Conservation (phyloP, 2,329 filamentous ascomycete genomes). For the Thelonectria blattea region DNA sequence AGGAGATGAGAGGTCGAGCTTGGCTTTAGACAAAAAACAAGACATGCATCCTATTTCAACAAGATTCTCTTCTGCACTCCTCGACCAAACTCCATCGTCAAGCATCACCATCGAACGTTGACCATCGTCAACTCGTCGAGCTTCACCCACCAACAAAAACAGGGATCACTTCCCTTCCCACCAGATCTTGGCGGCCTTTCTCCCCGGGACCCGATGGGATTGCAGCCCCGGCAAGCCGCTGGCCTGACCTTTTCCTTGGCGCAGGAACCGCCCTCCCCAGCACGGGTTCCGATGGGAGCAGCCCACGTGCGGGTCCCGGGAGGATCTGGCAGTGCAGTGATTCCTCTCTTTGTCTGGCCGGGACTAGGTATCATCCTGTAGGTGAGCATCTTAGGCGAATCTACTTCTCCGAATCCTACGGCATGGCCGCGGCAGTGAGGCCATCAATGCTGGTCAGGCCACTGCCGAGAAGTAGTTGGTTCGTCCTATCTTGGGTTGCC, state of each 20-base stretch:
- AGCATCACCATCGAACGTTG: not conserved
- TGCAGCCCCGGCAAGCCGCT: not conserved
- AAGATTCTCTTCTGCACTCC: not conserved
- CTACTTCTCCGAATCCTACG: not conserved
- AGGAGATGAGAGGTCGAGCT: not conserved
- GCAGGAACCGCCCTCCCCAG: not conserved
- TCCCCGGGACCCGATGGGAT: conserved; percentile 10
- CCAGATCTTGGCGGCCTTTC: not conserved
- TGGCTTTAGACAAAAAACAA: not conserved
- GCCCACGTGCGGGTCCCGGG: conserved; percentile 11
- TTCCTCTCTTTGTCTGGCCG: not conserved
- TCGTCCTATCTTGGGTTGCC: not conserved
- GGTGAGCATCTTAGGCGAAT: not conserved
- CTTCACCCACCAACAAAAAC: not conserved
- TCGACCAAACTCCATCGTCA: not conserved
- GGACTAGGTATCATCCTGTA: too few relatives aligned
- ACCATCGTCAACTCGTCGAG: not conserved
- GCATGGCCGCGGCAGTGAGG: not conserved
- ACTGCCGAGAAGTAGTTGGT: not conserved
- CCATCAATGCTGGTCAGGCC: conserved; percentile 5
- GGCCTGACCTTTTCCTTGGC: not conserved
- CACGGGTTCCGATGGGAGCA: conserved; percentile 14
- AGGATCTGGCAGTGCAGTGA: not conserved
- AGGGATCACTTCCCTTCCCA: not conserved
- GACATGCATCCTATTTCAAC: not conserved